These are phyloP conservation scores for Mariannaea elegans DNA, from an alignment of 2,329 filamentous ascomycete species.

Conservation along the genomic window DNA sequence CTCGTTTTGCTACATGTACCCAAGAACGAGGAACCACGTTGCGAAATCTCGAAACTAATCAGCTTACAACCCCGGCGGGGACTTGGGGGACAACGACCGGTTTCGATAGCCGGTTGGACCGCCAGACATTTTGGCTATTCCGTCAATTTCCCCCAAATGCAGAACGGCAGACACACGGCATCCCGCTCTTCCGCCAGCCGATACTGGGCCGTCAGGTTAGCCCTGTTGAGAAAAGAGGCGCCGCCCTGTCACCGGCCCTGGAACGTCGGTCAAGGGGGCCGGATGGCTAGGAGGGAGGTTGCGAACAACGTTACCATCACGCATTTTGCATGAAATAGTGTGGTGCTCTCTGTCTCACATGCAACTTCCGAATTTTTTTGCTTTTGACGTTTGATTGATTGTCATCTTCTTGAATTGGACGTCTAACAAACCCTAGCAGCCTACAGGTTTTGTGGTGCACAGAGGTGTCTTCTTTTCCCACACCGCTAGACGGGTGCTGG, in stretches of 20 bases:
- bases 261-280: conserved; percentile 3
- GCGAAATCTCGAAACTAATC: conserved; percentile 17
- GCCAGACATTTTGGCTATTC: conserved; percentile 1
- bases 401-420: not conserved
- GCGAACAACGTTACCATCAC: conserved; percentile 13
- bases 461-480: conserved; percentile 6
- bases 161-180: not conserved
- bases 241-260: not conserved
- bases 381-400: too few relatives aligned
- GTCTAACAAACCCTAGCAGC: not conserved
- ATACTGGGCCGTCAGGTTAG: not conserved
- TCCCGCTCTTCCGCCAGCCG: not conserved
- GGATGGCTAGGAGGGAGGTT: conserved; percentile 1
- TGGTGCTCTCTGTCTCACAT: conserved; percentile 6
- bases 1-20: not conserved
- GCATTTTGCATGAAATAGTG: conserved; percentile 1
- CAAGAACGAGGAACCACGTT: conserved; percentile 27
- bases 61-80: conserved; percentile 8
- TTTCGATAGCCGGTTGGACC: conserved; percentile 8
- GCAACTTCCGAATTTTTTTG: not conserved
- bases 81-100: not conserved
- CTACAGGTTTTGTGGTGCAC: conserved; percentile 10
- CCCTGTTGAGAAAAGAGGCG: not conserved
- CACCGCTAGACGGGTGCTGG: conserved; percentile 32
- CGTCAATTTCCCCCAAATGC: not conserved